phyloP scores from a whole-genome alignment of 257 asterid species.

The Capsicum chinense region DNA sequence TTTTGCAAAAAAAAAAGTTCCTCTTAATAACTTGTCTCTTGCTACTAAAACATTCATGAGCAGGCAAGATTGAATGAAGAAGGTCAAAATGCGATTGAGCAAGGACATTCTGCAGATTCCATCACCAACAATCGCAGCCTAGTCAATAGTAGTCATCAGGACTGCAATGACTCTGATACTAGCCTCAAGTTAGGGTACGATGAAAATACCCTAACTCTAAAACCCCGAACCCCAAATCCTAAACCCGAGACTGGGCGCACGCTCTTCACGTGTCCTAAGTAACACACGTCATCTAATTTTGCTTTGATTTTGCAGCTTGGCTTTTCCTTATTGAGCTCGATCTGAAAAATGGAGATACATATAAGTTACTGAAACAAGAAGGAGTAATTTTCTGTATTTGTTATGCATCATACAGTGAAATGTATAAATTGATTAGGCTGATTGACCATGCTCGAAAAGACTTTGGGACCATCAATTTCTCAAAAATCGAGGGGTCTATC shows the following conservation, averaged over 20 bases:
- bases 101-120: slow-evolving; percentile 53
- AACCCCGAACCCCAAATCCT: background rate
- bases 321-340: slow-evolving; percentile 41
- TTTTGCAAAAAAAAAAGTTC: no score
- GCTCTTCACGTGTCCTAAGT: background rate
- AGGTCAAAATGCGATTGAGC: slow-evolving; percentile 33
- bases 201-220: background rate
- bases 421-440: slow-evolving; percentile 11
- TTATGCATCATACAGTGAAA: background rate
- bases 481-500: background rate
- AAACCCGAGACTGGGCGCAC: background rate
- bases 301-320: slow-evolving; percentile 50
- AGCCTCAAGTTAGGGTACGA: slow-evolving; percentile 72
- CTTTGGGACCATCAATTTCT: background rate
- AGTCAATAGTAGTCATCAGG: slow-evolving; percentile 32
- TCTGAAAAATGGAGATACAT: background rate
- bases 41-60: background rate
- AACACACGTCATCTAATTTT: background rate
- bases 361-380: background rate
- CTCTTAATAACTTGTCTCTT: background rate
- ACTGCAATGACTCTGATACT: slow-evolving; percentile 50
- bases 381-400: background rate
- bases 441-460: background rate
- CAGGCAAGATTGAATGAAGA: slow-evolving; percentile 25
- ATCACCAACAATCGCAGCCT: slow-evolving; percentile 37